Evolutionary conservation across 805 yeast genomes (phyloP).

Genomic region (Zygosaccharomyces bisporus): DNA sequence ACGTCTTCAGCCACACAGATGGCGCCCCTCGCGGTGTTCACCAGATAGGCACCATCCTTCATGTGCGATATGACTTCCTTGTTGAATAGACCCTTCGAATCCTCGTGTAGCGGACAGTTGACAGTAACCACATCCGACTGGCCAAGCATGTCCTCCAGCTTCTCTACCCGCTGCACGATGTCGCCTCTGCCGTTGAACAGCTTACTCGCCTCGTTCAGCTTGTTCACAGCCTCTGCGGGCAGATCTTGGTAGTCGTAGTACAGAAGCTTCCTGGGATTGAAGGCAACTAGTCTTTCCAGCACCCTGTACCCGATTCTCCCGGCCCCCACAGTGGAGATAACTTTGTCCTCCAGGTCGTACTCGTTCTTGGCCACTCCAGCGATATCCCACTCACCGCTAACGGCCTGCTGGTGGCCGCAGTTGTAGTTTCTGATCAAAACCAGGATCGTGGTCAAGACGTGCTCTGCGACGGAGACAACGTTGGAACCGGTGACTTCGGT

Average conservation of each 20-base stretch:
- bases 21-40: background rate
- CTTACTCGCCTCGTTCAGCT: constrained; percentile 38
- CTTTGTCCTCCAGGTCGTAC: constrained; percentile 44
- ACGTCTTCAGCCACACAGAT: background rate
- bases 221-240: constrained; percentile 70
- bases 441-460: constrained; percentile 21
- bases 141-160: constrained; percentile 59
- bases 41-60: background rate
- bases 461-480: constrained; percentile 45
- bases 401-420: constrained; percentile 70
- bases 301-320: constrained; percentile 59
- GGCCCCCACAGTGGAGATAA: constrained; percentile 65
- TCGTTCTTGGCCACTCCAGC: constrained; percentile 64
- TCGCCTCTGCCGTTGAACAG: constrained; percentile 7
- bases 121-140: constrained; percentile 41
- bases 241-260: constrained; percentile 20
- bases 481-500: constrained; percentile 25
- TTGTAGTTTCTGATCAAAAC: constrained; percentile 80
- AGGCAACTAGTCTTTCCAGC: constrained; percentile 64
- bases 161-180: constrained; percentile 56
- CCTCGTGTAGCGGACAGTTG: background rate
- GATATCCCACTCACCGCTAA: constrained; percentile 65
- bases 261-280: constrained; percentile 51
- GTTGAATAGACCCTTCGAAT: background rate
- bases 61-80: background rate